phyloP scores from a whole-genome alignment of 2,329 filamentous ascomycete species.

The Arthrobotrys sphaeroides region DNA sequence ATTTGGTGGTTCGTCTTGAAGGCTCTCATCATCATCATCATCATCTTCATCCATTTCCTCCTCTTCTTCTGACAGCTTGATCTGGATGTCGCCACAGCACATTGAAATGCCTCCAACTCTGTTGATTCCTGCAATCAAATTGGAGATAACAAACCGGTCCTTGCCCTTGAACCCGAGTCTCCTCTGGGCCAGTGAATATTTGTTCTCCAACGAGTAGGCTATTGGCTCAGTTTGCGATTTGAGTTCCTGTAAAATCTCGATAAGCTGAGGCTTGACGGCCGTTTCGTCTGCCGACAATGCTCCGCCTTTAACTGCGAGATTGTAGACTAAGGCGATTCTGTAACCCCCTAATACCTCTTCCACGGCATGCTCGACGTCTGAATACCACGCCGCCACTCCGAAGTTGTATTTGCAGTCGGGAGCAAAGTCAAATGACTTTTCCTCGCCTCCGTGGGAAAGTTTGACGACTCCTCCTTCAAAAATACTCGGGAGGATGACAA shows the following conservation, averaged over 20 bases:
- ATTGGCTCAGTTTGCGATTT: background rate
- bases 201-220: constrained; percentile 19
- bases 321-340: constrained; percentile 36
- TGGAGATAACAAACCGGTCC: constrained; percentile 38
- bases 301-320: constrained; percentile 11
- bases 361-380: constrained; percentile 45
- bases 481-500: constrained; percentile 31
- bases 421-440: constrained; percentile 34
- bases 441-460: constrained; percentile 27
- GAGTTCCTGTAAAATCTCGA: constrained; percentile 8
- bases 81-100: constrained; percentile 28
- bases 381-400: constrained; percentile 42
- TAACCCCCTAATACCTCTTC: constrained; percentile 24
- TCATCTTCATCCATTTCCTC: constrained; percentile 17
- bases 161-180: constrained; percentile 39
- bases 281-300: constrained; percentile 18
- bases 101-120: constrained; percentile 43
- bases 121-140: constrained; percentile 26
- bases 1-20: background rate
- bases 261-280: constrained; percentile 8
- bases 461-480: constrained; percentile 41
- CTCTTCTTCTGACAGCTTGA: constrained; percentile 10
- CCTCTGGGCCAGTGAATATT: constrained; percentile 36
- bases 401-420: constrained; percentile 26
- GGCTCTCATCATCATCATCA: background rate